Base-by-base conservation (phyloP, 768 basidiomycete species). In the Clitopilus passeckerianus region DNA sequence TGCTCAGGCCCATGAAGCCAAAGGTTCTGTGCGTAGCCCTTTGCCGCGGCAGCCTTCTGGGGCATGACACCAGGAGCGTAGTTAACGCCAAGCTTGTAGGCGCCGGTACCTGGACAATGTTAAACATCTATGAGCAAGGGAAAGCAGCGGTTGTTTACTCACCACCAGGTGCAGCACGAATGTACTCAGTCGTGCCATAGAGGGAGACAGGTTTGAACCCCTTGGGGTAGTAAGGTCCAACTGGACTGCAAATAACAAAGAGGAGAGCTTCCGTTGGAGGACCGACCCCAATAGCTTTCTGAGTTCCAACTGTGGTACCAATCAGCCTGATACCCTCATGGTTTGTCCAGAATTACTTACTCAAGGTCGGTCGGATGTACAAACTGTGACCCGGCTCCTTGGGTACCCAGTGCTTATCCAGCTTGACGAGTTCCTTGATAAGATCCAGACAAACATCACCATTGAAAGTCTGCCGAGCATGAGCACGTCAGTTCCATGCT, bases 151-250 rank as follows among this genome's bases (percentile, higher is more conserved):
- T 9, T 6, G 18, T 53, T 41, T 41, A 59, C 70, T 55, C 80
- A 83, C 94, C 94, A 65, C 94, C 93, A 5, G 92, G 91, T 52
- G 87, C 85, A 5, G 94, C 93, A 52, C 94, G 89, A 41, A 91
- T 86, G 67, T 85, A 87, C 67, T 92, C 85, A 0, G 89, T 91
- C 0, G 91, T 93, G 0, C 90, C 94, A 59, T 91, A 86, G 55
- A 95, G 79, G n/a, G 91, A 84, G 53, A 96, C 84, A 23, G 94
- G 93, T 72, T 95, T 95, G 81, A 95, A 95, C 12, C 93, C 93
- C 30, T 86, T 76, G 0, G 89, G 84, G 67, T 89, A 95, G 71
- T 92, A 95, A 2, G 93, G 92, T 24, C 93, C 92, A 14, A 93
- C 93, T 23, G 84, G 92, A 52, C 84, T 87, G 61, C 83, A 77